Evolutionary conservation across 2,329 filamentous ascomycete species (phyloP).

Genomic region (Pseudohalonectria lignicola): DNA sequence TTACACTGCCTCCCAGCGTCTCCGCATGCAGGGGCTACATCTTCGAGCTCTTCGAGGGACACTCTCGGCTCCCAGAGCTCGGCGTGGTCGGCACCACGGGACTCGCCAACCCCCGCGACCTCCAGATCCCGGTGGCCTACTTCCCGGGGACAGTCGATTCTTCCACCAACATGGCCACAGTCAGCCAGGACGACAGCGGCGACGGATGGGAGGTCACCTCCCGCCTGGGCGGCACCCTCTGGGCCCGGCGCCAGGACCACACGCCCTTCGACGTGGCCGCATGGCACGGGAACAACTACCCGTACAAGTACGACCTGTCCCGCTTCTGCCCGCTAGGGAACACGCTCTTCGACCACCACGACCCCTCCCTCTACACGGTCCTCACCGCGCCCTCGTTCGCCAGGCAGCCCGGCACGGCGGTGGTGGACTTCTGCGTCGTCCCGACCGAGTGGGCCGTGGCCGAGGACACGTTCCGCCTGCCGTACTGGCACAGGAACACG

Average conservation of each 20-base stretch:
- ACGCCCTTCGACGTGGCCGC: background rate
- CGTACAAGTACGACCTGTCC: background rate
- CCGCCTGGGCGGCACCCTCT: background rate
- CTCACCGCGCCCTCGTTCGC: too few relatives aligned
- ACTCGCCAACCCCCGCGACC: background rate
- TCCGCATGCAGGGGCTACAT: background rate
- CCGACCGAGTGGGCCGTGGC: too few relatives aligned
- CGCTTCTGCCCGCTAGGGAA: too few relatives aligned
- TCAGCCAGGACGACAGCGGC: too few relatives aligned
- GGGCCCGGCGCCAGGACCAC: background rate
- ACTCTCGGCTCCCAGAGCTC: background rate
- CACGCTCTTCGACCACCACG: background rate
- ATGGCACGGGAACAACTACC: background rate
- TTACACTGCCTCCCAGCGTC: too few relatives aligned
- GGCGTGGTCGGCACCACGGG: background rate
- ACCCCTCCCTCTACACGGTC: background rate
- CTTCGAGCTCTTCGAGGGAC: background rate
- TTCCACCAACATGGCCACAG: too few relatives aligned
- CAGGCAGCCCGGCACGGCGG: too few relatives aligned
- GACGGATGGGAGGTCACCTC: background rate
- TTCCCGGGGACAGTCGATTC: background rate
- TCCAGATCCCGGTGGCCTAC: background rate
- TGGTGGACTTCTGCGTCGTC: too few relatives aligned
- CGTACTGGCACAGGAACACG: too few relatives aligned
- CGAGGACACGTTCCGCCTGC: slow-evolving; percentile 1